Evolutionary conservation across 1,284 basidiomycete species (phyloP).

Genomic region (Ustilago nuda): DNA sequence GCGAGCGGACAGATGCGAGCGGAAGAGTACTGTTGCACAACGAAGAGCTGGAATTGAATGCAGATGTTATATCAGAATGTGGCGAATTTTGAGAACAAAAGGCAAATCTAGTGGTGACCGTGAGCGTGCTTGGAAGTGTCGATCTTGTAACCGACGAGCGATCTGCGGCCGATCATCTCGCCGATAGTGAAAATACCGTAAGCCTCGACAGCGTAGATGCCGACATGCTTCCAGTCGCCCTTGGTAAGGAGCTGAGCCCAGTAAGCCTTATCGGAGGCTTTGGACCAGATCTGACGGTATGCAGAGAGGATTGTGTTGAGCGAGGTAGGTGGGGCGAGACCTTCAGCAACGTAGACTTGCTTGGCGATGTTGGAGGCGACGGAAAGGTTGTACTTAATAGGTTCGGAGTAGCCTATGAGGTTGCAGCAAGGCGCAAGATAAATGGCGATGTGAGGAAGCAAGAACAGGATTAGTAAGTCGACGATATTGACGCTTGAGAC

Average conservation of each 20-base stretch:
- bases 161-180: slow-evolving; percentile 65
- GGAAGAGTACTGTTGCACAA: neutral
- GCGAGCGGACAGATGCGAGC: neutral
- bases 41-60: slow-evolving; percentile 4
- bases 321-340: slow-evolving; percentile 82
- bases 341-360: slow-evolving; percentile 90
- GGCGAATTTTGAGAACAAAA: neutral
- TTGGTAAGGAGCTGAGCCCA: slow-evolving; percentile 78
- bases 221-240: slow-evolving; percentile 80
- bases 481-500: neutral
- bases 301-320: slow-evolving; percentile 76
- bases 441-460: neutral
- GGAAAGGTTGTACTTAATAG: slow-evolving; percentile 70
- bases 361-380: slow-evolving; percentile 86
- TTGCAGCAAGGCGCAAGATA: neutral
- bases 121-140: slow-evolving; percentile 54
- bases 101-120: slow-evolving; percentile 47
- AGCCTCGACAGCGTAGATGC: slow-evolving; percentile 87
- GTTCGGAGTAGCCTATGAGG: slow-evolving; percentile 51
- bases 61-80: neutral
- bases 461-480: neutral
- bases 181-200: slow-evolving; percentile 80
- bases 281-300: slow-evolving; percentile 80
- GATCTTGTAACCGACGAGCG: slow-evolving; percentile 62
- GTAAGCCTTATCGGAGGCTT: slow-evolving; percentile 77